A percentile compares a stretch with the other conserved stretches of the same genome.
Conservation (phyloP, 306 rosid genomes). For the Cucurbita argyrosperma region DNA sequence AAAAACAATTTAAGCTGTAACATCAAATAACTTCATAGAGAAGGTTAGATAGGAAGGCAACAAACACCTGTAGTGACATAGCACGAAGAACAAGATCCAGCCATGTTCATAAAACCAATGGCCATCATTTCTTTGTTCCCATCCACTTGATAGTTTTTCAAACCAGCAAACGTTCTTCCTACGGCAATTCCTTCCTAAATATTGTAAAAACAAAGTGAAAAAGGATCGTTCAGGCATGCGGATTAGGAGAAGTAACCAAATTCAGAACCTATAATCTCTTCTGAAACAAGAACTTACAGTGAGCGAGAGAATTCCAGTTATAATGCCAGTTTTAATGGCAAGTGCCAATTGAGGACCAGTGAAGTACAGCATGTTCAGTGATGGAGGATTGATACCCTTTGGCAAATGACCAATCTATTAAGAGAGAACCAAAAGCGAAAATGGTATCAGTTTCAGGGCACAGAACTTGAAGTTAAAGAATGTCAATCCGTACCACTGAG, state of each 20-base stretch:
- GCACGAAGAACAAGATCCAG: constrained; percentile 88
- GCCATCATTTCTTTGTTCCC: constrained; percentile 99
- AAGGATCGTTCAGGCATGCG: not conserved
- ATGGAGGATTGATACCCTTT: constrained; percentile 83
- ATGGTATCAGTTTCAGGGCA: not conserved
- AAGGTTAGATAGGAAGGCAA: not conserved
- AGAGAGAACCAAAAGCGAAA: not conserved
- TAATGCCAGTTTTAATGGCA: constrained; percentile 82
- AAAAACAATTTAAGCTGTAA: too few species aligned
- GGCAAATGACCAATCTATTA: constrained; percentile 81
- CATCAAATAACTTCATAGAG: not conserved
- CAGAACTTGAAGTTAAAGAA: not conserved
- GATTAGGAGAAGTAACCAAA: not conserved
- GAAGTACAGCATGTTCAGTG: constrained; percentile 69
- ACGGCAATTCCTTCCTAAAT: constrained; percentile 92
- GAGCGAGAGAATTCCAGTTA: constrained; percentile 81
- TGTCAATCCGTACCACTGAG: constrained; percentile 7
- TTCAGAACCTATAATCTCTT: not conserved
- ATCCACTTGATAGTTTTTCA: constrained; percentile 90
- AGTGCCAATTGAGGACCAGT: constrained; percentile 50
- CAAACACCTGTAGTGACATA: constrained; percentile 74
- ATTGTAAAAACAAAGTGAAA: not conserved
- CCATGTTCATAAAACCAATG: constrained; percentile 88
- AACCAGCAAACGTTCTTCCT: constrained; percentile 88
- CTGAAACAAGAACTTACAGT: constrained; percentile 46